A percentile compares a stretch with the other conserved stretches of the same genome.
Conservation (phyloP, 306 rosid genomes). For the Luffa aegyptiaca region DNA sequence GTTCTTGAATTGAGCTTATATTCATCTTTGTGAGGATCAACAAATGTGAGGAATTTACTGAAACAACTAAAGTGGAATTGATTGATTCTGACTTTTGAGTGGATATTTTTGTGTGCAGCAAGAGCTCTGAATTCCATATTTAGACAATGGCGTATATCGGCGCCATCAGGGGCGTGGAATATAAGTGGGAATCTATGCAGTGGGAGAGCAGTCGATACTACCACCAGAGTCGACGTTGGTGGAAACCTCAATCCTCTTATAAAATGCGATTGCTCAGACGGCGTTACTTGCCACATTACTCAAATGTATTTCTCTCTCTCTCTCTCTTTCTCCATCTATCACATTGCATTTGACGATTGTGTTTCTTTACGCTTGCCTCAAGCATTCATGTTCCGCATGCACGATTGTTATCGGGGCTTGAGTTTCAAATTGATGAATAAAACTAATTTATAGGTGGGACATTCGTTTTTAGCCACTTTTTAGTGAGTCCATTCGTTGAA, state of each 20-base stretch:
- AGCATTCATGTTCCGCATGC: neutral
- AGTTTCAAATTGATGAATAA: neutral
- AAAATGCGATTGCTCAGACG: conserved; percentile 47
- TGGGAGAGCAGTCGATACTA: conserved; percentile 37
- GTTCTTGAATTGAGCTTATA: neutral
- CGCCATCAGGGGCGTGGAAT: conserved; percentile 40
- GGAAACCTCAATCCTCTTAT: conserved; percentile 30
- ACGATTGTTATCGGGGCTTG: neutral
- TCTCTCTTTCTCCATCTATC: neutral
- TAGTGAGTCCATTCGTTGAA: neutral
- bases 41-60: neutral
- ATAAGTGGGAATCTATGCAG: conserved; percentile 59
- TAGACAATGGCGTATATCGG: conserved; percentile 32
- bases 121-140: conserved; percentile 51
- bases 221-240: neutral
- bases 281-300: conserved; percentile 48
- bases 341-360: neutral
- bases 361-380: neutral
- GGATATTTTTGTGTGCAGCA: conserved; percentile 16
- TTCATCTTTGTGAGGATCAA: neutral
- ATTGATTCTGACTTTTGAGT: neutral
- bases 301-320: conserved; percentile 30
- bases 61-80: neutral
- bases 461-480: neutral
- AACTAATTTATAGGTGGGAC: neutral